A percentile compares a stretch with the other conserved stretches of the same genome.
These are phyloP conservation scores for Penicillium cataractarum DNA, from an alignment of 495 filamentous ascomycete genomes.

Conservation along the genomic window DNA sequence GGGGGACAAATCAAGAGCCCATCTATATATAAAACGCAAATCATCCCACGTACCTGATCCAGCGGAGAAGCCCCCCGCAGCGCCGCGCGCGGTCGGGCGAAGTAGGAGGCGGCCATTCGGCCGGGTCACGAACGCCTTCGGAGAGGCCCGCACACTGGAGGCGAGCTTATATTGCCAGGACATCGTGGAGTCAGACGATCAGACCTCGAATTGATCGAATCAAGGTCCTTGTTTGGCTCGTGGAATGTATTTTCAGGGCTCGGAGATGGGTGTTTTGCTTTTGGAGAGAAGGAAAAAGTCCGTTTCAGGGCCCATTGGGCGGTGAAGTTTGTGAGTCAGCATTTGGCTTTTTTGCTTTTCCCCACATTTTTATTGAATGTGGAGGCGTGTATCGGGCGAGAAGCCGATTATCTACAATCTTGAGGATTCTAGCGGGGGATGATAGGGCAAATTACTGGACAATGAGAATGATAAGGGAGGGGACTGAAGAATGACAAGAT, in stretches of 20 bases:
- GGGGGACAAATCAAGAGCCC: neutral
- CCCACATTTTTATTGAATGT: constrained; percentile 14
- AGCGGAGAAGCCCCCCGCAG: constrained; percentile 36
- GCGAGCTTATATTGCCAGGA: constrained; percentile 43
- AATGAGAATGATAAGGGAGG: neutral
- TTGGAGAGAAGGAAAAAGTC: constrained; percentile 18
- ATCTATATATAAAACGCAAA: constrained; percentile 26
- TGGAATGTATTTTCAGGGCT: neutral
- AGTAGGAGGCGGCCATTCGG: constrained; percentile 37
- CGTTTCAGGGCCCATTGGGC: constrained; percentile 18
- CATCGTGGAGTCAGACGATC: constrained; percentile 28
- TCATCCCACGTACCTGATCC: constrained; percentile 37
- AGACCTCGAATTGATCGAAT: constrained; percentile 5
- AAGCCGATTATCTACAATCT: constrained; percentile 3
- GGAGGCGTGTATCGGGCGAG: constrained; percentile 19
- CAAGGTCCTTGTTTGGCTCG: neutral
- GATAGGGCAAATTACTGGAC: neutral
- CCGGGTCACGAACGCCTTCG: constrained; percentile 40
- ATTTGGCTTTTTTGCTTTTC: constrained; percentile 12
- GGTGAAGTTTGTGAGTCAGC: constrained; percentile 32
- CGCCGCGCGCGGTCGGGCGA: constrained; percentile 28
- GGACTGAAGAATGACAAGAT: neutral
- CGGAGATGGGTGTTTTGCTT: neutral
- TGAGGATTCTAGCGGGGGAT: neutral
- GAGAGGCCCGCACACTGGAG: constrained; percentile 39